phyloP scores from a whole-genome alignment of 1,284 basidiomycete genomes.

The Marasmius fiardii region DNA sequence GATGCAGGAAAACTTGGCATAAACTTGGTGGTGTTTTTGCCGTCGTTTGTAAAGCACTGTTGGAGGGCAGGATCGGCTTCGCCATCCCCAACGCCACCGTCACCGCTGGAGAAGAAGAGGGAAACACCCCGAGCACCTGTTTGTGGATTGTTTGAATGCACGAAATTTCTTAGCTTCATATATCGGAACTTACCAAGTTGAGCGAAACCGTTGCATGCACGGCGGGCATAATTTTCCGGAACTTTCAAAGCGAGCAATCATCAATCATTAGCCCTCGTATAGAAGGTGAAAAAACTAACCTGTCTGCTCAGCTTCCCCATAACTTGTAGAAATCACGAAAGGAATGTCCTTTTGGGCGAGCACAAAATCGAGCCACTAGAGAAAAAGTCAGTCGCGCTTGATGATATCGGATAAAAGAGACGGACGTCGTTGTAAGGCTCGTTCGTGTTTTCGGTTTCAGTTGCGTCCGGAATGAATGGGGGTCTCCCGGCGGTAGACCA shows the following conservation, averaged over 20 bases:
- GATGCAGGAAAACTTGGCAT: conserved; percentile 60
- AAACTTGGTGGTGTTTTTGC: conserved; percentile 49
- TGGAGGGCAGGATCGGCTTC: conserved; percentile 44
- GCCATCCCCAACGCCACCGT: conserved; percentile 68
- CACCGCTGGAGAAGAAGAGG: conserved; percentile 60
- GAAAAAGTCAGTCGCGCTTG: conserved; percentile 2
- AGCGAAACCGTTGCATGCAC: conserved; percentile 64
- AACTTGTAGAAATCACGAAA: conserved; percentile 57
- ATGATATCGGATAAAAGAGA: conserved; percentile 3
- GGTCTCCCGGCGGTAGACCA: conserved; percentile 61
- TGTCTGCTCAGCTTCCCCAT: conserved; percentile 70
- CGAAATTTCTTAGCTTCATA: not conserved
- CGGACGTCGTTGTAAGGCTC: conserved; percentile 57
- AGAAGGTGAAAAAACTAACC: conserved; percentile 28
- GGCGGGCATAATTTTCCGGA: conserved; percentile 55
- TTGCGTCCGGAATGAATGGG: conserved; percentile 52
- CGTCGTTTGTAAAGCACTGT: conserved; percentile 58
- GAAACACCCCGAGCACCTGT: conserved; percentile 56
- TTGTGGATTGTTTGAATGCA: not conserved
- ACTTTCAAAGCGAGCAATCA: conserved; percentile 31
- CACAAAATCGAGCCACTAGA: conserved; percentile 61
- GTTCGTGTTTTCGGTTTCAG: conserved; percentile 43
- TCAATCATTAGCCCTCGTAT: not conserved
- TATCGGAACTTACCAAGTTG: conserved; percentile 44
- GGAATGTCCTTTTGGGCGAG: conserved; percentile 40